Base-by-base conservation (phyloP, 2,329 filamentous ascomycete species). In the Curvularia eragrostidis region DNA sequence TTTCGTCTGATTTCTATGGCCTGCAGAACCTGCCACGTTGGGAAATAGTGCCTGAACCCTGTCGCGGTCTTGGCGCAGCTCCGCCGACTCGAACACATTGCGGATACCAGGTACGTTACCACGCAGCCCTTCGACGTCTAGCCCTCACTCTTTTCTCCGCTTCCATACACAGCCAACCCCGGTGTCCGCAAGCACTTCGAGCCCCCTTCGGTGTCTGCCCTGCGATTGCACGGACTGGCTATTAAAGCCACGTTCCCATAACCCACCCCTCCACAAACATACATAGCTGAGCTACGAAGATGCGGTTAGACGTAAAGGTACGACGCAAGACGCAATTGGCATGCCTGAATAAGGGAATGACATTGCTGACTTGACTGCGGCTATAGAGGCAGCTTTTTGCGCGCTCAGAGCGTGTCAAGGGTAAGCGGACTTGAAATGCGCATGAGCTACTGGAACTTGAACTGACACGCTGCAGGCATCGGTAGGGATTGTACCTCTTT, bases 381-480 rank as follows among this genome's bases (percentile, higher is more conserved):
- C n/a, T 79, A 75, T 77, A 92, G 89, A 88, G 89, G 79, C 90
- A 92, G 80, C 86, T 92, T 71, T 91, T 92, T 82, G 91, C 91
- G 79, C 87, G 93, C 80, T 96, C 91, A 74, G 92, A 98, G 86
- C 90, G 94, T 82, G 94, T 98, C 68, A 98, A 98, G 66, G 75
- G 75, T 75, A 64, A 65, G 68, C 57, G 61, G 36, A 43, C 21
- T 55, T 30, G 30, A 46, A 38, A 39, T 36, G 48, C 42, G 55
- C 46, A 30, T 41, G 38, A 51, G 51, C 44, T 46, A 30, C 30
- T 39, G 39, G 44, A 57, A 34, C 49, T 19, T 51, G 34, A 59
- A 53, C 73, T 76, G 66, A 76, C 64, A 61, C 56, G 18, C 7
- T 57, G 21, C 41, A 75, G 74, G 73, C 67, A 75, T 75, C 67